phyloP scores from a whole-genome alignment of 768 basidiomycete genomes.

The Tulasnella sp. region DNA sequence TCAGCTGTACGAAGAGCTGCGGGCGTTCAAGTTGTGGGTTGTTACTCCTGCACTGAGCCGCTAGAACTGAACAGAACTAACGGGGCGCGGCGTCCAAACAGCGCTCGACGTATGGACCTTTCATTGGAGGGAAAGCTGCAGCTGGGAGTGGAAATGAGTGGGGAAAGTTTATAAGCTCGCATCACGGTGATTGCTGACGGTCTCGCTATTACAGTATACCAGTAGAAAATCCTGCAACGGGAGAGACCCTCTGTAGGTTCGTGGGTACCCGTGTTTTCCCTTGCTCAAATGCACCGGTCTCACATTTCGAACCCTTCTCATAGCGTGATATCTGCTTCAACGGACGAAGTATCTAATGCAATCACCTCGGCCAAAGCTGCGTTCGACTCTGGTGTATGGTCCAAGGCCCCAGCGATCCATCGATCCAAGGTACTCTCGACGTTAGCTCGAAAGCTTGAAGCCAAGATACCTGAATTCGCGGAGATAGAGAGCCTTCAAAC shows the following conservation, averaged over 20 bases:
- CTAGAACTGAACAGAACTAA: neutral
- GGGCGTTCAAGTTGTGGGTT: neutral
- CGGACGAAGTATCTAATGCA: conserved; percentile 50
- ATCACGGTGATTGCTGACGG: neutral
- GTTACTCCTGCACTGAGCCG: neutral
- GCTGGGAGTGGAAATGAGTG: conserved; percentile 8
- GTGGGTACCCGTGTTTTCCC: neutral
- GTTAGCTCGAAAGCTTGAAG: conserved; percentile 61
- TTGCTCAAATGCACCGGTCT: neutral
- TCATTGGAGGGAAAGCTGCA: conserved; percentile 21
- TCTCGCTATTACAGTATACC: conserved; percentile 43
- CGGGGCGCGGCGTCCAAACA: neutral
- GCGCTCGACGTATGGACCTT: conserved; percentile 21
- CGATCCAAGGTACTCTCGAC: conserved; percentile 64
- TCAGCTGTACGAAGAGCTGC: conserved; percentile 4
- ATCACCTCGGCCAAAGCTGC: conserved; percentile 55
- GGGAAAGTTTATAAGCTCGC: neutral
- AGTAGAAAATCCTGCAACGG: conserved; percentile 67
- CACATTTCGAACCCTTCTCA: neutral
- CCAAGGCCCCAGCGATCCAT: conserved; percentile 51
- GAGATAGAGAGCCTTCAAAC: conserved; percentile 70
- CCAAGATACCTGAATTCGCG: conserved; percentile 56
- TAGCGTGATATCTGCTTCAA: conserved; percentile 51
- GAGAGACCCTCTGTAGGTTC: conserved; percentile 44
- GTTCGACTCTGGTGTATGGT: conserved; percentile 71